Evolutionary conservation across 106 monocot species (phyloP), one percentile per base, ranked within the genome.

Genomic region (Acorus calamus): DNA sequence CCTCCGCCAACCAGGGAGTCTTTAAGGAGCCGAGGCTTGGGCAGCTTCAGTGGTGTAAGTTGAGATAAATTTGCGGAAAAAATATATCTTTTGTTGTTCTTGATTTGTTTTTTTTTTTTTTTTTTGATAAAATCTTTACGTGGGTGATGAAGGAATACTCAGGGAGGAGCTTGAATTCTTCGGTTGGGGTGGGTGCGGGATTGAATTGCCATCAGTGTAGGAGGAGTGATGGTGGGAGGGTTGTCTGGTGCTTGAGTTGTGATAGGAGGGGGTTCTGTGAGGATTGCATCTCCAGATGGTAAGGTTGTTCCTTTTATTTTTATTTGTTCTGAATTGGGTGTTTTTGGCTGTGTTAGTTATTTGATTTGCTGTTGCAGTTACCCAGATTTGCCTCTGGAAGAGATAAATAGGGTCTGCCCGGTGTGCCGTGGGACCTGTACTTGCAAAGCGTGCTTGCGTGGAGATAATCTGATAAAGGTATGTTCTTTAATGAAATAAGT

Each of bases 381-480:
- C 69, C 60, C 86, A 46, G 79, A 86, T 67, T 81, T 92, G 44
- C 73, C 98, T 3, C 55, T 88, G 41, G 87, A 98, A 4, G 91
- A 98, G 42, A 68, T 98, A 47, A 75, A 53, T 57, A 78, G 79
- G 69, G 83, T 74, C 56, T 98, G 96, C 61, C 96, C 96, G 6
- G 83, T 81, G 50, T 98, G 96, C 70, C 92, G 90, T 57, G 85
- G 77, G 61, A 92, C 88, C 55, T 98, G 96, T 61, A 91, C 73
- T 65, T 98, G 98, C 71, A 80, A 62, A 59, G 44, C 69, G 44
- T 98, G 98, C 61, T 80, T 88, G 47, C 76, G 64, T 62, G 87
- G 85, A 54, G 81, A 86, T 71, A 79, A 73, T 71, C 54, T 98
- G 65, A 83, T 98, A 62, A 98, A 98, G 91, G 96, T 91, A 74